Base-by-base conservation (phyloP, 2,329 filamentous ascomycete genomes). In the Cladophialophora psammophila region DNA sequence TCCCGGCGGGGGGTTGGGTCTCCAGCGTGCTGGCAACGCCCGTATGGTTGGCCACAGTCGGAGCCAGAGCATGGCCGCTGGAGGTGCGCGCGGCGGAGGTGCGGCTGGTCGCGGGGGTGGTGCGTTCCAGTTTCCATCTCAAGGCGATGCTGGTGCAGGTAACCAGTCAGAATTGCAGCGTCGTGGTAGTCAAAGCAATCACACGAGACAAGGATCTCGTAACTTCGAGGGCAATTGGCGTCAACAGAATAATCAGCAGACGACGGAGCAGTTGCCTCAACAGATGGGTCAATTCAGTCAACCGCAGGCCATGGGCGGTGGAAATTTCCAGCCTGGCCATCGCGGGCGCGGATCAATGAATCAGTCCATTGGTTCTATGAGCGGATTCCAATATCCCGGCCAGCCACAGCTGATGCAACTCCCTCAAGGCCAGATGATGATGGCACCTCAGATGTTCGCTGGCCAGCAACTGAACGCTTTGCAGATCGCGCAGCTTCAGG, bases 201-300 rank as follows among this genome's bases (percentile, higher is more conserved):
- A 99, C 78, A 90, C 87, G 70, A 88, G 95, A 69, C 90, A 90
- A 36, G 88, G 88, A 10, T 99, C 95, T 31, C 89, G 95, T 70
- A 99, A 98, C 81, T 98, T 98, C 76, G 95, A 99, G 73, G 90
- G 94, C 75, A 99, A 99, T 81, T 99, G 95, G 95, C 91, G 95
- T 75, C 96, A 93, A 75, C 94, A 91, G 73, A 87, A 87, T 70
- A 83, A 68, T 59, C 74, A 67, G 73, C 82, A 83, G 66, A 80
- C 82, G 72, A 73, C 69, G 60, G 82, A 82, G 67, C 80, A 80
- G 68, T 83, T 83, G 73, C 84, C 84, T 70, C 85, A 85, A 74
- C 75, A 77, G 72, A 85, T 88, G 82, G 86, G 86, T 65, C 87
- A 86, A 74, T 89, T 90, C 76, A 85, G 85, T 75, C 90, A 92